Evolutionary conservation across 139 green algal genomes (phyloP).

Genomic region (Spirogloea muscicola): DNA sequence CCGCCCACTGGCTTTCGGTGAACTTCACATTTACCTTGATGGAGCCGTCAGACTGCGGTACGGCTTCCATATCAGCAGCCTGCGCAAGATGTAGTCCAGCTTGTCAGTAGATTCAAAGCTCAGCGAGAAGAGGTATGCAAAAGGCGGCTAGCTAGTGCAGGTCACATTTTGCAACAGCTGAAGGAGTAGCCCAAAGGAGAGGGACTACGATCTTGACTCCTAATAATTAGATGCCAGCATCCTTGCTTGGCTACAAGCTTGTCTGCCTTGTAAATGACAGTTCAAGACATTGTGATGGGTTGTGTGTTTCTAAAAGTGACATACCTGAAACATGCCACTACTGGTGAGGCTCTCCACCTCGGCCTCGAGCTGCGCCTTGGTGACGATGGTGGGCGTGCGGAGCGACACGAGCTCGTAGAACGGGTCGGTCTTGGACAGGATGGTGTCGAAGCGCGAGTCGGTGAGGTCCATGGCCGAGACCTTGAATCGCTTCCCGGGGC

Average conservation of each 20-base stretch:
- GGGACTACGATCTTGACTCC: too few species aligned
- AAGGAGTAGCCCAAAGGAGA: too few species aligned
- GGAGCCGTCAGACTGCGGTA: not conserved
- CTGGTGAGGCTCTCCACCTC: constrained; percentile 14
- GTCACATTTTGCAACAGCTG: too few species aligned
- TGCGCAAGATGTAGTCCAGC: too few species aligned
- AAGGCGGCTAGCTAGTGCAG: too few species aligned
- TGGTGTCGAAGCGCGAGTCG: constrained; percentile 9
- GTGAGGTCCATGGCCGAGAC: constrained; percentile 26
- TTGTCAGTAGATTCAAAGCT: too few species aligned
- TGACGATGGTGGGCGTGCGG: constrained; percentile 3
- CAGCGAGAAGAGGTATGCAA: too few species aligned
- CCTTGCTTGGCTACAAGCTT: too few species aligned
- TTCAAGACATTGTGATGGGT: too few species aligned
- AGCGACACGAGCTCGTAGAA: constrained; percentile 35
- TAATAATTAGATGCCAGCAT: too few species aligned
- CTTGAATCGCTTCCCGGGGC: constrained; percentile 24
- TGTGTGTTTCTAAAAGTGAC: too few species aligned
- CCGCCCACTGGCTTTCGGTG: constrained; percentile 15
- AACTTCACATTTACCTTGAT: constrained; percentile 30
- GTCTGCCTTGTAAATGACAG: too few species aligned
- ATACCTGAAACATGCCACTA: constrained; percentile 29
- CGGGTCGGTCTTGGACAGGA: constrained; percentile 18
- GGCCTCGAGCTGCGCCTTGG: constrained; percentile 13
- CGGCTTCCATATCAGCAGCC: constrained; percentile 11